Base-by-base conservation (phyloP, 2,329 filamentous ascomycete genomes). In the Incumbomyces delicatus region DNA sequence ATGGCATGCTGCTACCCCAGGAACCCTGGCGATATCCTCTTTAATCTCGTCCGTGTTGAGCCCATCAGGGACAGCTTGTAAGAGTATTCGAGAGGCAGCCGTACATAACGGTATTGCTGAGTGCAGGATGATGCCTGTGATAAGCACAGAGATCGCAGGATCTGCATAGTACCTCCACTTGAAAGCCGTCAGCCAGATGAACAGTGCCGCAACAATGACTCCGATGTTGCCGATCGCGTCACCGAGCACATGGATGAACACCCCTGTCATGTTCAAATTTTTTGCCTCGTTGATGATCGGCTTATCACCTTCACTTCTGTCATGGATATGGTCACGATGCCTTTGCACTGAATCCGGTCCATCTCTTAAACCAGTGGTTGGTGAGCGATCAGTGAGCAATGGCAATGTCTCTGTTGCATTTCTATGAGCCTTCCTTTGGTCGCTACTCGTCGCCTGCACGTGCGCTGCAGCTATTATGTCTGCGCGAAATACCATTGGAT, bases 1-100 rank as follows among this genome's bases (percentile, higher is more conserved):
- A 66, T 98, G 90, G 61, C 88, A 94, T 62, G 83, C 87, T 51
- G 90, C 73, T 41, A 96, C 84, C 34, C 89, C 90, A 0, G 84
- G 83, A 6, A 96, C 78, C 14, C 77, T 70, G 60, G 87, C 78
- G 44, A 96, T 94, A 62, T 98, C 90, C 56, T 90, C 82, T 56
- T 87, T 85, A 64, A 96, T 89, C 50, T 95, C 85, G 53, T 88
- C 83, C 46, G 95, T 78, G 57, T 82, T 81, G 57, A 98, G 81
- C 45, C 89, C 85, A 48, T 87, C 83, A 0, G 90, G 92, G 0
- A 90, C 94, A 2, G 89, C 92, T 66, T 96, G 90, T 1, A 96
- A 77, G 12, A 98, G 77, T 47, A 96, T 94, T 59, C 92, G 84
- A 1, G 68, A 70, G 2, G 69, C 68, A 12, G 69, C 69, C 53